phyloP scores from a whole-genome alignment of 495 filamentous ascomycete genomes.

The Annulohypoxylon moriforme region DNA sequence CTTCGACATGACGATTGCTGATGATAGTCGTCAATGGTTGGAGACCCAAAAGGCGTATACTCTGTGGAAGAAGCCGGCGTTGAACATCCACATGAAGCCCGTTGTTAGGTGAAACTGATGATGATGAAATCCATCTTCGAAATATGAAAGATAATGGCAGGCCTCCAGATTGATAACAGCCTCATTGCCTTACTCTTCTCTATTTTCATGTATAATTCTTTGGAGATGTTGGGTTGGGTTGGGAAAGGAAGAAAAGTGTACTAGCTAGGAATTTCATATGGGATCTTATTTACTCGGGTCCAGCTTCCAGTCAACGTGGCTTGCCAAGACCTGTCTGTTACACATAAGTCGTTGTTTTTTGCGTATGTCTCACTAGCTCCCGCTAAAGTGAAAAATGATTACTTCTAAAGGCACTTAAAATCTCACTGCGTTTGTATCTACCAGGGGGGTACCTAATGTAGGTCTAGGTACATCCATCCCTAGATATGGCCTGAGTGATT shows the following conservation, averaged over 20 bases:
- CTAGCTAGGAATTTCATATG: neutral
- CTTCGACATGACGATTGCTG: constrained; percentile 62
- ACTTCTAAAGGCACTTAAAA: no score
- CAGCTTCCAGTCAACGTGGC: no score
- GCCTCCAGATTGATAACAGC: neutral
- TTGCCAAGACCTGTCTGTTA: no score
- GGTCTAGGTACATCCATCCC: no score
- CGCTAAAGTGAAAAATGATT: no score
- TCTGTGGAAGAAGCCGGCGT: constrained; percentile 58
- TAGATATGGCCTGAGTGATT: no score
- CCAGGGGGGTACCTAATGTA: no score
- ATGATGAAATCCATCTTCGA: neutral
- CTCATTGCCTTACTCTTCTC: neutral
- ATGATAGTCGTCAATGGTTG: constrained; percentile 58
- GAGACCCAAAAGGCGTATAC: constrained; percentile 50
- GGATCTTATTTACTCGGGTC: neutral
- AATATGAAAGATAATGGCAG: neutral
- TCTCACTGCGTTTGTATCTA: no score
- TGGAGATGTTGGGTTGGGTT: neutral
- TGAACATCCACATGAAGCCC: constrained; percentile 48
- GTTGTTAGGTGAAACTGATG: constrained; percentile 7
- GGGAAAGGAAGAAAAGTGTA: neutral
- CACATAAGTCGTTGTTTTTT: no score
- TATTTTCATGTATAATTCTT: neutral
- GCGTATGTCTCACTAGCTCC: no score